Evolutionary conservation across 306 rosid genomes (phyloP).

Genomic region (Sicyos edulis): DNA sequence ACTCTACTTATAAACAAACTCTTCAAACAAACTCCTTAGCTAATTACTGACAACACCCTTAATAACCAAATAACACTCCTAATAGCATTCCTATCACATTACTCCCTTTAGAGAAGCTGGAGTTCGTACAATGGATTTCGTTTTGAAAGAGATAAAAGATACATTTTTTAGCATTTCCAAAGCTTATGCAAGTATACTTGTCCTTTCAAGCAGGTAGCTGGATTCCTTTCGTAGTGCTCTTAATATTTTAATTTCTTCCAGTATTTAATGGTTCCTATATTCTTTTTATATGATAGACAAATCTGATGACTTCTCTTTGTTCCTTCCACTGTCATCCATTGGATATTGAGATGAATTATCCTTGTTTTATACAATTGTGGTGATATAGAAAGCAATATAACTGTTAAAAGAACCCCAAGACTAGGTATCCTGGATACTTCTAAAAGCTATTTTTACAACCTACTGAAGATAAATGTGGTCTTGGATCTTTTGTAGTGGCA

Average conservation of each 20-base stretch:
- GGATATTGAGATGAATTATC: neutral
- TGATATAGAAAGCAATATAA: conserved; percentile 6
- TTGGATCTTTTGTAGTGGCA: neutral
- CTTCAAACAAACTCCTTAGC: neutral
- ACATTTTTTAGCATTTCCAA: conserved; percentile 4
- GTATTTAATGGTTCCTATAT: conserved; percentile 8
- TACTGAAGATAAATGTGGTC: neutral
- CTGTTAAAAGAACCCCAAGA: neutral
- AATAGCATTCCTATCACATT: neutral
- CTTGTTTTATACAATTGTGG: neutral
- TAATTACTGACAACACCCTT: neutral
- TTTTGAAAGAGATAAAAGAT: neutral
- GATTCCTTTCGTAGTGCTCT: neutral
- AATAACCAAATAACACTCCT: neutral
- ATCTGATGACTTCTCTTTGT: neutral
- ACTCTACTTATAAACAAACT: neutral
- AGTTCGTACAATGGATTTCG: neutral
- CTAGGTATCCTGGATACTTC: neutral
- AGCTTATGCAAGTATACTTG: neutral
- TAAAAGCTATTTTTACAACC: neutral
- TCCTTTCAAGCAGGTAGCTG: neutral
- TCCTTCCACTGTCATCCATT: neutral
- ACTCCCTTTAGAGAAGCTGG: neutral
- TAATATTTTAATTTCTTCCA: neutral
- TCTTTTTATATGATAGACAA: neutral